A percentile compares a stretch with the other conserved stretches of the same genome.
These are phyloP conservation scores for Pyronema omphalodes DNA, from an alignment of 495 filamentous ascomycete genomes.

Conservation along the genomic window DNA sequence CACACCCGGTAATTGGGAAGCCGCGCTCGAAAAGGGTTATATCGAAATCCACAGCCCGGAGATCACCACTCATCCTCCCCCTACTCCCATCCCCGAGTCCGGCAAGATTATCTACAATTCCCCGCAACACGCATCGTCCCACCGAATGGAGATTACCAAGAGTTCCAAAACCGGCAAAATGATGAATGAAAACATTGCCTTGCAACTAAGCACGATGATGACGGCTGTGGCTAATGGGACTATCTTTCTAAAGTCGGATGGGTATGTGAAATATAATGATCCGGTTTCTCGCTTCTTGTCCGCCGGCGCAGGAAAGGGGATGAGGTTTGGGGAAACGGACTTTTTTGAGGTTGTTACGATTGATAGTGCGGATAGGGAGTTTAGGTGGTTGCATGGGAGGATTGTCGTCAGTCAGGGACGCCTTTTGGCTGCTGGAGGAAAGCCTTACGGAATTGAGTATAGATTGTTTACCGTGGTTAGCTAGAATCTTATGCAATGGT, in stretches of 20 bases:
- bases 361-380: background rate
- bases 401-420: background rate
- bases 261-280: background rate
- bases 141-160: background rate
- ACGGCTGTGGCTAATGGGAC: too few species aligned
- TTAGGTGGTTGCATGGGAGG: background rate
- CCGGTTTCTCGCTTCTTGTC: background rate
- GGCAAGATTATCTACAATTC: background rate
- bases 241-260: background rate
- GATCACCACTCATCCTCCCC: background rate
- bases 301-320: background rate
- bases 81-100: background rate
- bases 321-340: background rate
- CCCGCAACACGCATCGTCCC: background rate
- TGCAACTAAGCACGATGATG: background rate
- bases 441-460: constrained; percentile 1
- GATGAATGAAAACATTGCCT: background rate
- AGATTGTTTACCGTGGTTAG: background rate
- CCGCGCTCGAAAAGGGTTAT: background rate
- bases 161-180: background rate
- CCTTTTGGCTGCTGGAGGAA: background rate
- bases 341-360: background rate
- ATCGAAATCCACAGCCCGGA: background rate
- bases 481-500: too few species aligned
- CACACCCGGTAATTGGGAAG: background rate